These are phyloP conservation scores for Candida succiphila DNA, from an alignment of 805 yeast species.

Conservation along the genomic window DNA sequence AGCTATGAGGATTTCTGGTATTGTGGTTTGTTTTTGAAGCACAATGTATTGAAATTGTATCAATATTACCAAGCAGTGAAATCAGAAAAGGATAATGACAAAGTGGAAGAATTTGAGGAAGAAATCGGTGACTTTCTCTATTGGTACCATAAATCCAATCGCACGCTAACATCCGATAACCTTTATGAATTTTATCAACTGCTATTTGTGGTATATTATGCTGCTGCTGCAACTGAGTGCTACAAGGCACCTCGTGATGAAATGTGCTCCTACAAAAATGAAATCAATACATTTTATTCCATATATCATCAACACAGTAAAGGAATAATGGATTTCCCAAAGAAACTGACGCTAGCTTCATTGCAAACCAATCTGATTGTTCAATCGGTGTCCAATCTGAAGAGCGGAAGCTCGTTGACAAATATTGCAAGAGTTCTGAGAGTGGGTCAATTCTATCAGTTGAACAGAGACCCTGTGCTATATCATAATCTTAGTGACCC, in stretches of 20 bases:
- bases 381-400: conserved; percentile 14
- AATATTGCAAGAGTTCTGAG: conserved; percentile 12
- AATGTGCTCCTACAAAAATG: conserved; percentile 5
- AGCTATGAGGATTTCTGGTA: conserved; percentile 40
- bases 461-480: conserved; percentile 52
- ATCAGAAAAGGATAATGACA: conserved; percentile 4
- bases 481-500: conserved; percentile 39
- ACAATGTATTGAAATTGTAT: conserved; percentile 12
- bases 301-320: conserved; percentile 8
- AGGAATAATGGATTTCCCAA: conserved; percentile 12
- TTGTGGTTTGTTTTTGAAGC: conserved; percentile 13
- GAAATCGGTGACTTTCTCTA: conserved; percentile 20
- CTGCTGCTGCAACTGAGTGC: conserved; percentile 6
- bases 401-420: conserved; percentile 15
- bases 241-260: conserved; percentile 5
- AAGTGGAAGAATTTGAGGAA: too few relatives aligned
- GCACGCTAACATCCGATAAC: conserved; percentile 8
- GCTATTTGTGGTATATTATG: conserved; percentile 11
- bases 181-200: conserved; percentile 12
- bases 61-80: conserved; percentile 5
- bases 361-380: conserved; percentile 14
- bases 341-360: conserved; percentile 12
- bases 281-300: conserved; percentile 11
- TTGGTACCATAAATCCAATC: conserved; percentile 33
- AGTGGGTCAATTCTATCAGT: conserved; percentile 21